Conservation (phyloP, 148 eudicot species). For the Fallopia convolvulus region DNA sequence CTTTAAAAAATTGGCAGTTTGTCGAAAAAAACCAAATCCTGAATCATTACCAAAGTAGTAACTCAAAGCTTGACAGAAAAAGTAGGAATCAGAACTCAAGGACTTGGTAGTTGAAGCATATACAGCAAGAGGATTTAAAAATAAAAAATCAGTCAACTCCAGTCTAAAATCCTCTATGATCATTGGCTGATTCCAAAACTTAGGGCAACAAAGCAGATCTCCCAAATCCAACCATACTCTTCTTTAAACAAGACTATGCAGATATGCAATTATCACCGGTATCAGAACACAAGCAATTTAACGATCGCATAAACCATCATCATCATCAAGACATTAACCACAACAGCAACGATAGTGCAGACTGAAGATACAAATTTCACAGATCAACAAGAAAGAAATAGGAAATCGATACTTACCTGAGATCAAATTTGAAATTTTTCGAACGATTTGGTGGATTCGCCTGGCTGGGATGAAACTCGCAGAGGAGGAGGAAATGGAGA, state of each 20-base stretch:
- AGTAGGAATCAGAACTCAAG: too few species aligned
- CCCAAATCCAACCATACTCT: too few species aligned
- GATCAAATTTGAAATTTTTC: background rate
- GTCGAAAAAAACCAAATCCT: too few species aligned
- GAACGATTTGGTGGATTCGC: background rate
- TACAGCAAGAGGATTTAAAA: background rate
- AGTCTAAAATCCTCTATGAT: too few species aligned
- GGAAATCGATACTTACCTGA: background rate
- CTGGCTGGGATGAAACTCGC: background rate
- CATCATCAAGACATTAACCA: background rate
- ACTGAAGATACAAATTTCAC: background rate
- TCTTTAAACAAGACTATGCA: too few species aligned
- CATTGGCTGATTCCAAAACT: too few species aligned
- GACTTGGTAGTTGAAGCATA: too few species aligned
- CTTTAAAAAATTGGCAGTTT: background rate
- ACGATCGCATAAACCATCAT: background rate
- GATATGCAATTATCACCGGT: background rate
- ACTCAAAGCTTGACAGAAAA: too few species aligned
- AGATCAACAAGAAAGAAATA: background rate
- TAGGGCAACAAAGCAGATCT: too few species aligned
- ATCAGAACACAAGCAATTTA: background rate
- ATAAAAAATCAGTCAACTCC: too few species aligned
- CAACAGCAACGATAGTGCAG: background rate
- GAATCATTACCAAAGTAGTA: too few species aligned
- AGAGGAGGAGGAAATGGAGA: background rate